Evolutionary conservation across 306 rosid genomes (phyloP), one percentile per base, ranked within the genome.

Genomic region (Lathyrus aphaca): DNA sequence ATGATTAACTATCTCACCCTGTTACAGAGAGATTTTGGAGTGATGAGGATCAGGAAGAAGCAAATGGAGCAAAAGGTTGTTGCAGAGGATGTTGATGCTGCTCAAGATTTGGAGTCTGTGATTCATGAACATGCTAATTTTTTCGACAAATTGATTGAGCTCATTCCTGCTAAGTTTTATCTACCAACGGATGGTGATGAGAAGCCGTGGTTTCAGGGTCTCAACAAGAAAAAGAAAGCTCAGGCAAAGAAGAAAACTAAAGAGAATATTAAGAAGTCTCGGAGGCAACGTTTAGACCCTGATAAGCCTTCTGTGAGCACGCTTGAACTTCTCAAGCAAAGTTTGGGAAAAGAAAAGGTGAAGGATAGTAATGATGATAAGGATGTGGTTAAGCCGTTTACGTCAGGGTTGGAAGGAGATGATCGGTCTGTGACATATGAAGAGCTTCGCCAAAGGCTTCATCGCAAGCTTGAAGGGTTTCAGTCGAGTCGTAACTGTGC

Each of bases 121-220:
- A 90, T 93, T 44, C 87, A 77, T 42, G 70, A 86, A 50, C 85
- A 93, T 73, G 68, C 86, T 2, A 64, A 79, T 11, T 90, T 88
- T 81, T 88, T 93, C 25, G 96, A 93, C 77, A 88, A 84, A 83
- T 69, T 93, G 67, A 77, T 90, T 73, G 91, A 90, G 73, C 85
- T 93, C 60, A 88, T 93, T 38, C 98, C 94, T 2, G 96, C 91
- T 1, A 90, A 79, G 81, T 93, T 93, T 80, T 90, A 90, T 71
- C 68, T 93, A 15, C 73, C 93, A 8, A 67, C 10, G 43, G 89
- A 86, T 23, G 90, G 79, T 5, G 75, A 70, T 6, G 98, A 84
- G 8, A 93, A 81, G 71, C 90, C 96, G 4, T 93, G 96, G 96
- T 86, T 88, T 82, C 91, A 88, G 77, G 98, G 96, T 73, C 88